A percentile compares a stretch with the other conserved stretches of the same genome.
These are phyloP conservation scores for Populus alba DNA, from an alignment of 345 rosid species.

Conservation along the genomic window DNA sequence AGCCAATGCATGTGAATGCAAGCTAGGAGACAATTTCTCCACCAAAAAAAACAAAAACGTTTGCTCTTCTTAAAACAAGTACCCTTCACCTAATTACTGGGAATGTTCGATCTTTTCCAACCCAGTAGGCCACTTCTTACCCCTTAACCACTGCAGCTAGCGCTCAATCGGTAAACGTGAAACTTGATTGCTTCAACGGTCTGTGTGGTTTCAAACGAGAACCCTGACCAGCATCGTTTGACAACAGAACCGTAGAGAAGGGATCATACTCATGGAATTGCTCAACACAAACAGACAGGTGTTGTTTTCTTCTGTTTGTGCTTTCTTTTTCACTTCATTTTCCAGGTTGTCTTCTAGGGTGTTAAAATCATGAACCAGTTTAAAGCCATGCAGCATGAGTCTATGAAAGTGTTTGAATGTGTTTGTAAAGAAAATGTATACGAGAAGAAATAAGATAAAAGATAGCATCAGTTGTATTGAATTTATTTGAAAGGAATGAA, in stretches of 20 bases:
- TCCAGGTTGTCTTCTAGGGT: background rate
- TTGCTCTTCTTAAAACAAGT: background rate
- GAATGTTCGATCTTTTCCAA: background rate
- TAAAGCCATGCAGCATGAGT: constrained; percentile 1
- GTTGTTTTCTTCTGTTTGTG: background rate
- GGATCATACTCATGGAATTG: background rate
- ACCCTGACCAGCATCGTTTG: background rate
- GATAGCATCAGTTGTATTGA: too few species aligned
- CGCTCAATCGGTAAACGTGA: background rate
- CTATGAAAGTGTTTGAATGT: too few species aligned
- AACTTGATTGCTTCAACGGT: background rate
- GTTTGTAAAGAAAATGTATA: too few species aligned
- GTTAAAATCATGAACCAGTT: background rate
- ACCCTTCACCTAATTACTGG: background rate
- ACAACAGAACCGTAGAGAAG: background rate
- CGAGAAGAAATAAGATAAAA: too few species aligned
- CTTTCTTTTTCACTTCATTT: background rate
- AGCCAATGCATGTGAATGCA: background rate
- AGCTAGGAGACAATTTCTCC: background rate
- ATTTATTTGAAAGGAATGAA: too few species aligned
- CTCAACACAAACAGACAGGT: background rate
- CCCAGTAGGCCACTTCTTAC: too few species aligned
- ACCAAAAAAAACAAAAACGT: too few species aligned
- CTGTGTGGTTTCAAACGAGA: background rate
- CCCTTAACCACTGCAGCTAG: background rate